Conservation (phyloP, 2,329 filamentous ascomycete genomes). For the Nannizziopsis arthrosporioides region DNA sequence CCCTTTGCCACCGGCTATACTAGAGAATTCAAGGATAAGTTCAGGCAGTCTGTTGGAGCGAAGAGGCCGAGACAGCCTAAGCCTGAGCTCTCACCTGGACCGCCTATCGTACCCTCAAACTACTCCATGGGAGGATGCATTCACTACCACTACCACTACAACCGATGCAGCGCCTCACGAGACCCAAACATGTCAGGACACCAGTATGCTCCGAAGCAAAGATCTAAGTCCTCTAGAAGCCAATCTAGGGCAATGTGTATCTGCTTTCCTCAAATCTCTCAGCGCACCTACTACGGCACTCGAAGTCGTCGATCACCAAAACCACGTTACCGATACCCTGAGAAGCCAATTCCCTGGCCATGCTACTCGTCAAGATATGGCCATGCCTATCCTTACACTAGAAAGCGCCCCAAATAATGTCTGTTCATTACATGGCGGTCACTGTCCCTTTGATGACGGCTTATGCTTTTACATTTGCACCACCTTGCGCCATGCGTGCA, state of each 20-base stretch:
- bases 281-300: background rate
- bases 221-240: conserved; percentile 1
- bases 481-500: background rate
- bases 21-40: background rate
- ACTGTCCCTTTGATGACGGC: background rate
- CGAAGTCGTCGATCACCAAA: background rate
- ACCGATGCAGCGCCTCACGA: conserved; percentile 21
- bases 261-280: conserved; percentile 2
- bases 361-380: background rate
- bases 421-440: background rate
- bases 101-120: background rate
- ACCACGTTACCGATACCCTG: background rate
- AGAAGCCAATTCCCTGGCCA: background rate
- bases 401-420: background rate
- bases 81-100: background rate
- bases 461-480: background rate
- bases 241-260: conserved; percentile 3
- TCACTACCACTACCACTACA: conserved; percentile 33
- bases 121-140: conserved; percentile 18
- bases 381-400: background rate
- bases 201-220: background rate
- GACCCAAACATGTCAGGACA: background rate
- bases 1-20: conserved; percentile 11
- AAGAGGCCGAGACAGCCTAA: background rate
- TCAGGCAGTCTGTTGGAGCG: background rate